Evolutionary conservation across 163 green algal species (phyloP).

Genomic region (Scenedesmus sp.): DNA sequence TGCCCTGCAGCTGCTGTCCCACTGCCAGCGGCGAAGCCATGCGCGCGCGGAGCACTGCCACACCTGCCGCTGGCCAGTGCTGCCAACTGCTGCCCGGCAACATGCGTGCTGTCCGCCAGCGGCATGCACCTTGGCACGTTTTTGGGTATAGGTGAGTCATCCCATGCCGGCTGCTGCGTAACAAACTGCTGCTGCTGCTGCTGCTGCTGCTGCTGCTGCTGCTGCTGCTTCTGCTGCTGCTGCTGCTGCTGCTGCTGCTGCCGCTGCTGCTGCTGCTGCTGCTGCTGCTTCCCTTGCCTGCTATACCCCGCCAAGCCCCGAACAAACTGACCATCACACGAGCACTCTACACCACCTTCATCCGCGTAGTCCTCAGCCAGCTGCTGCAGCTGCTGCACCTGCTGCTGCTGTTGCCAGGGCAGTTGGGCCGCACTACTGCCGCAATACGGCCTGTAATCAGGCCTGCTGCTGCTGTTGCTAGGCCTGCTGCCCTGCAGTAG

Average conservation of each 20-base stretch:
- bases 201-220: neutral
- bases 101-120: neutral
- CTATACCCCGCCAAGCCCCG: neutral
- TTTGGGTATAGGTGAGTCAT: neutral
- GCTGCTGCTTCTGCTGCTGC: no score
- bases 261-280: constrained; percentile 3
- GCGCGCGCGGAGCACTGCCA: neutral
- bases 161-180: neutral
- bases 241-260: neutral
- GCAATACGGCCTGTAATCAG: neutral
- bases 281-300: neutral
- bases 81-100: neutral
- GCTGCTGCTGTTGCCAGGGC: neutral
- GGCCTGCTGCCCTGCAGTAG: neutral
- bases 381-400: neutral
- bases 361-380: neutral
- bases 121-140: neutral
- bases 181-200: neutral
- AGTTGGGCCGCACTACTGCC: neutral
- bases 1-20: neutral
- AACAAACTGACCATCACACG: neutral
- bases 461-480: neutral
- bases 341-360: neutral
- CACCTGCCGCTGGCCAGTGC: neutral
- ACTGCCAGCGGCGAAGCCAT: neutral